Evolutionary conservation across 2,329 filamentous ascomycete genomes (phyloP).

Genomic region (Madurella mycetomatis): DNA sequence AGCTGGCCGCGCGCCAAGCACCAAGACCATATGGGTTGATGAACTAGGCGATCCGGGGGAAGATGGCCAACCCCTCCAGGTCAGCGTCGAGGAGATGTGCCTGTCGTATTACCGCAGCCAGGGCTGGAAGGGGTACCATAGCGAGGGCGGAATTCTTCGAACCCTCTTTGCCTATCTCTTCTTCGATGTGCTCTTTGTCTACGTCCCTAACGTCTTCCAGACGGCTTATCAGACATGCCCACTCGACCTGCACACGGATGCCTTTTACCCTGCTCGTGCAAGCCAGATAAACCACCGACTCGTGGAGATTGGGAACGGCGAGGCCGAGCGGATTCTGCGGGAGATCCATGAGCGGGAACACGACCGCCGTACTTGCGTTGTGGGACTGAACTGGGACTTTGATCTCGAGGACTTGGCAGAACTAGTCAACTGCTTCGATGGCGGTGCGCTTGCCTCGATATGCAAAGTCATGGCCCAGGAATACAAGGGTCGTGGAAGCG

Average conservation of each 20-base stretch:
- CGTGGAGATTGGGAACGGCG: conserved; percentile 81
- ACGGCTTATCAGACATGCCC: conserved; percentile 93
- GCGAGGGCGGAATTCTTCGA: conserved; percentile 86
- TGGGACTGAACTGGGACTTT: conserved; percentile 90
- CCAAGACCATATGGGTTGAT: conserved; percentile 86
- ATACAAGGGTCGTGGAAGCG: conserved; percentile 79
- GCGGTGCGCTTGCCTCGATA: conserved; percentile 73
- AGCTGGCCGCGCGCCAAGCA: conserved; percentile 43
- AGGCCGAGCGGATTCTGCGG: conserved; percentile 61
- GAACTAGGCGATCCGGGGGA: conserved; percentile 49
- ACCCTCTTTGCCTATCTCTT: conserved; percentile 89
- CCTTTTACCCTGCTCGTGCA: conserved; percentile 80
- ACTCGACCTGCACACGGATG: conserved; percentile 86
- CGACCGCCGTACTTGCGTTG: conserved; percentile 73
- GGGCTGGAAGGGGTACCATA: conserved; percentile 93
- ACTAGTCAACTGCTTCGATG: conserved; percentile 71
- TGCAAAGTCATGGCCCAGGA: conserved; percentile 96
- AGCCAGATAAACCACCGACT: conserved; percentile 86
- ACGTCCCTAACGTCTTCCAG: conserved; percentile 95
- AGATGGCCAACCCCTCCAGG: conserved; percentile 54
- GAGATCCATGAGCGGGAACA: conserved; percentile 65
- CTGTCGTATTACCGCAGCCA: conserved; percentile 75
- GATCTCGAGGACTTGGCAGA: conserved; percentile 73
- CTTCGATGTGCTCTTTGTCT: conserved; percentile 87
- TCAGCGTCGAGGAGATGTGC: conserved; percentile 91